Evolutionary conservation across 2,329 filamentous ascomycete genomes (phyloP).

Genomic region (Boeremia lycopersici): DNA sequence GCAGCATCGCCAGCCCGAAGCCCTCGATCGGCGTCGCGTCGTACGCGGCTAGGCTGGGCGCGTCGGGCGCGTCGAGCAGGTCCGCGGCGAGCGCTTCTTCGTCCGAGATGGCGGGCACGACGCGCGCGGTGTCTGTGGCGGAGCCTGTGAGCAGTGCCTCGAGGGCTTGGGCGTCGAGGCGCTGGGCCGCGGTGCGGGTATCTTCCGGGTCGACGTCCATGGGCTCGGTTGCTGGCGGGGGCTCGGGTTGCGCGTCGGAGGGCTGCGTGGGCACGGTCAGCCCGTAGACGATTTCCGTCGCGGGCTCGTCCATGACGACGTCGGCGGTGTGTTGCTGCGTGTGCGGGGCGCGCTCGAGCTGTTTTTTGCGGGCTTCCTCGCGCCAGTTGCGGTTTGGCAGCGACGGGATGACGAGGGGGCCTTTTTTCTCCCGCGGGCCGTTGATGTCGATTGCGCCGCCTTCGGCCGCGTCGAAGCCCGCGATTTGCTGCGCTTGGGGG

Average conservation of each 20-base stretch:
- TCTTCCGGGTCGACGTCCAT: constrained; percentile 39
- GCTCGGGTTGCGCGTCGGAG: constrained; percentile 14
- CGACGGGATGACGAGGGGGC: constrained; percentile 62
- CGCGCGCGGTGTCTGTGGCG: constrained; percentile 41
- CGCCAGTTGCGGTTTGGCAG: constrained; percentile 69
- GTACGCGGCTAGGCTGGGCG: constrained; percentile 82
- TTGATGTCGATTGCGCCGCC: constrained; percentile 55
- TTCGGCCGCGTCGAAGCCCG: constrained; percentile 59
- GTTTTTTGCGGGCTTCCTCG: constrained; percentile 58
- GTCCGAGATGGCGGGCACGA: constrained; percentile 53
- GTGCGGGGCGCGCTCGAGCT: constrained; percentile 65
- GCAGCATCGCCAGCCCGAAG: constrained; percentile 86
- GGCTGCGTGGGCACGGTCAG: constrained; percentile 55
- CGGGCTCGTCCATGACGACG: constrained; percentile 45
- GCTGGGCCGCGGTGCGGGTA: constrained; percentile 38
- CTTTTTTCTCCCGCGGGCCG: constrained; percentile 48
- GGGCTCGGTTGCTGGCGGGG: constrained; percentile 19
- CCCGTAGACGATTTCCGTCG: constrained; percentile 54
- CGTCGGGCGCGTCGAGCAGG: constrained; percentile 73
- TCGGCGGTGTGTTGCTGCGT: constrained; percentile 43
- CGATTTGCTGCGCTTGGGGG: constrained; percentile 51
- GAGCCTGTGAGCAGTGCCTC: constrained; percentile 52
- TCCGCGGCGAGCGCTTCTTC: constrained; percentile 75
- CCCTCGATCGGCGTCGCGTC: constrained; percentile 89
- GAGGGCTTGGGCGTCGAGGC: constrained; percentile 60